phyloP scores from a whole-genome alignment of 1,284 basidiomycete species.

The Hemileia vastatrix region DNA sequence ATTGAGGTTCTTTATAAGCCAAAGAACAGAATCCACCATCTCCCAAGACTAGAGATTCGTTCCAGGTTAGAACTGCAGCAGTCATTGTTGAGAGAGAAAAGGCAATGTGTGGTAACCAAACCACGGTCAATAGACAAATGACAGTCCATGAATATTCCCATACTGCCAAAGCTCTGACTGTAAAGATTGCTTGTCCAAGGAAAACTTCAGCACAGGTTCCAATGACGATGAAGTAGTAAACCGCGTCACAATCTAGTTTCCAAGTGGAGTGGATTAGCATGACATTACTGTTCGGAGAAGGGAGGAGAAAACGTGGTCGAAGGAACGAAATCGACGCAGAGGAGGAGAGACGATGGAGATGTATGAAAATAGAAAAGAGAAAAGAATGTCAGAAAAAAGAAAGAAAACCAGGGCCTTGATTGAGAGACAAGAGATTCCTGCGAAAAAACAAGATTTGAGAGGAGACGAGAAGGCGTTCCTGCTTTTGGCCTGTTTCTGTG shows the following conservation, averaged over 20 bases:
- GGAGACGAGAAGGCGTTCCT: no score
- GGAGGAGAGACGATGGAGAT: no score
- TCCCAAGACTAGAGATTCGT: background rate
- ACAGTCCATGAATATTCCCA: background rate
- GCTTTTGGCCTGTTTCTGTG: no score
- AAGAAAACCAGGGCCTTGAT: no score
- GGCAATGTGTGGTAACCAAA: slow-evolving; percentile 2
- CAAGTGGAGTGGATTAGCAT: background rate
- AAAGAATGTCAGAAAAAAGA: no score
- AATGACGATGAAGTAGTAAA: background rate
- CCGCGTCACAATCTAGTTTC: background rate
- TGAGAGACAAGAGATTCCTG: no score
- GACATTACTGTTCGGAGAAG: background rate
- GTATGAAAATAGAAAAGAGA: no score
- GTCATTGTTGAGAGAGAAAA: slow-evolving; percentile 10
- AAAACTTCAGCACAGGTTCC: background rate
- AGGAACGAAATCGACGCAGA: no score
- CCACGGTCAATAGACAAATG: slow-evolving; percentile 3
- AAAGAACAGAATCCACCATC: background rate
- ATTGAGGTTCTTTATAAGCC: background rate
- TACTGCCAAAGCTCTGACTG: background rate
- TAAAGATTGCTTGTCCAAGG: background rate
- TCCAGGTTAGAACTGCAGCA: background rate
- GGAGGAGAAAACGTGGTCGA: background rate
- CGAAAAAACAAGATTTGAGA: no score